Evolutionary conservation across 805 yeast species (phyloP).

Genomic region (Starmerella roubikii): DNA sequence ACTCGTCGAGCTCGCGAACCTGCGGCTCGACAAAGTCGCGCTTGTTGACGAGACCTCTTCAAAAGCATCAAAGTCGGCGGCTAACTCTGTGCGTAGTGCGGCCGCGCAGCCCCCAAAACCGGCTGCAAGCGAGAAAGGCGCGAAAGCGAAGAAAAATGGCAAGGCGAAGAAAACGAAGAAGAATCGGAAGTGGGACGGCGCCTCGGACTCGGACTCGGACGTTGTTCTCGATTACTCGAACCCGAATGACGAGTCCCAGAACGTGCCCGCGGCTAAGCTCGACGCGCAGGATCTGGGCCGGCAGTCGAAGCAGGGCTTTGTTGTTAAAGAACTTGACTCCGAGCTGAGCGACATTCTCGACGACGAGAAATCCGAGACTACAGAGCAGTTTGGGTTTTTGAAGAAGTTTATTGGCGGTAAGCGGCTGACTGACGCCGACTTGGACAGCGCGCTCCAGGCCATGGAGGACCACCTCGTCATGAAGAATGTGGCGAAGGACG

Average conservation of each 20-base stretch:
- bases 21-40: conserved; percentile 19
- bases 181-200: conserved; percentile 48
- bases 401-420: conserved; percentile 56
- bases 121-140: conserved; percentile 1
- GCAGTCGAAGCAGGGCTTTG: conserved; percentile 40
- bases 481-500: conserved; percentile 85
- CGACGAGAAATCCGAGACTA: not conserved
- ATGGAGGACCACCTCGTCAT: conserved; percentile 65
- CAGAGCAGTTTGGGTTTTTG: conserved; percentile 43
- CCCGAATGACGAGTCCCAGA: conserved; percentile 12
- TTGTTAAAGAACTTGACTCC: conserved; percentile 48
- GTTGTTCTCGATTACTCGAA: conserved; percentile 44
- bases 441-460: conserved; percentile 48
- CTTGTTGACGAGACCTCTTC: too few relatives aligned
- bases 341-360: conserved; percentile 34
- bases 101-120: not conserved
- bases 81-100: too few relatives aligned
- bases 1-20: conserved; percentile 21
- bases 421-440: conserved; percentile 47
- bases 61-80: too few relatives aligned
- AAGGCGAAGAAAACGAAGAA: conserved; percentile 26
- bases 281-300: conserved; percentile 30
- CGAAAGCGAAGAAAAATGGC: conserved; percentile 1
- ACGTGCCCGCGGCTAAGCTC: conserved; percentile 23
- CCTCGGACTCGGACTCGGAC: conserved; percentile 33